Base-by-base conservation (phyloP, 2,329 filamentous ascomycete genomes). In the Clonostachys chloroleuca region DNA sequence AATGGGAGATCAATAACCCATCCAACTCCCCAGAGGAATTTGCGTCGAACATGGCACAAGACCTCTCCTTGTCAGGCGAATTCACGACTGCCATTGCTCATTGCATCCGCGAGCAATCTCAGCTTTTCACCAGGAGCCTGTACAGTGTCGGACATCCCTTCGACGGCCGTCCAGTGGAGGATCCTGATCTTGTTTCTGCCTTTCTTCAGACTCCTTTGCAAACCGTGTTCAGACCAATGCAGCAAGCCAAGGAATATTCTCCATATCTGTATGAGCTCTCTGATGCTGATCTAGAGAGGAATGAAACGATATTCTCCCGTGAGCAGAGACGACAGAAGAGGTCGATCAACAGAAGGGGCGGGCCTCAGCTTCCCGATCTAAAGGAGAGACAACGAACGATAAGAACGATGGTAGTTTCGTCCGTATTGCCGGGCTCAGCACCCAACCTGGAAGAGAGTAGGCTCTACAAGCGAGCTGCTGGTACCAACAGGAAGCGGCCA, bases 1-100 rank as follows among this genome's bases (percentile, higher is more conserved):
- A 99, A 67, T 99, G 94, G 94, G 94, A 99, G 58, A 91, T 97
- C 63, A 97, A 97, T 68, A 95, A 96, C 63, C 87, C 92, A 0
- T 73, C 86, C 47, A 99, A 99, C 65, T 95, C 88, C 0, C 91
- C 94, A 3, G 94, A 99, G 68, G 90, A 95, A 49, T 99, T 99
- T 64, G 94, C 94, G 24, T 75, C 81, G 51, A 85, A 85, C 62
- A 95, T 97, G 89, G 84, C 92, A 1, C 82, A 84, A 49, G 94
- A 99, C 59, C 77, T 99, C 24, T 92, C 92, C 5, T 78, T 99
- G 16, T 90, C 89, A 1, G 94, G 94, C 53, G 94, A 99, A 65
- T 99, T 99, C 59, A 92, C 90, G 3, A 99, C 94, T 0, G 92
- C 94, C 8, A 97, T 99, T 63, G 94, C 94, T 12, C 94, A 99